Evolutionary conservation across 768 basidiomycete species (phyloP).

Genomic region (Kwoniella newhampshirensis): DNA sequence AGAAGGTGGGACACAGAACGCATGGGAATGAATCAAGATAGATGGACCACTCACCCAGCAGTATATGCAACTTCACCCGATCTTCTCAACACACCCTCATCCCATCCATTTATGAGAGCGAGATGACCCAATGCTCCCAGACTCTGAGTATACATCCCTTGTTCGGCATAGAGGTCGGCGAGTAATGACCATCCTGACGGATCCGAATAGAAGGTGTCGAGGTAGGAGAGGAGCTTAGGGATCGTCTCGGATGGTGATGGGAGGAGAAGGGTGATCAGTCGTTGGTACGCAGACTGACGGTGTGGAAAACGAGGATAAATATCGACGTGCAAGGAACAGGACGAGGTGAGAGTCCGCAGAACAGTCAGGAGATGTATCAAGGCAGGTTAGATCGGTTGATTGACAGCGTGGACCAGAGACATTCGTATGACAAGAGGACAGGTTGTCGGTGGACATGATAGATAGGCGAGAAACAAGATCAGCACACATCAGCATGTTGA

Average conservation of each 20-base stretch:
- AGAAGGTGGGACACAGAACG: background rate
- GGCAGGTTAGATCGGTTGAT: too few relatives aligned
- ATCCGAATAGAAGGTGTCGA: constrained; percentile 54
- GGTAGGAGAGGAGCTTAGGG: constrained; percentile 46
- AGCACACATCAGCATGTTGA: background rate
- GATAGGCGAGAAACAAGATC: background rate
- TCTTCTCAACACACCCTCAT: constrained; percentile 31
- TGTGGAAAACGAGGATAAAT: background rate
- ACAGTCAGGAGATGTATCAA: too few relatives aligned
- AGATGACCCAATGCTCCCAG: constrained; percentile 42
- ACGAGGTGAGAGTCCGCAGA: too few relatives aligned
- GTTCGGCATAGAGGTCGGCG: constrained; percentile 50
- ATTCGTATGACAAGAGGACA: too few relatives aligned
- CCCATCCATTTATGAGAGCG: constrained; percentile 43
- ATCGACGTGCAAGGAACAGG: too few relatives aligned
- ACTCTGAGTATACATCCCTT: constrained; percentile 40
- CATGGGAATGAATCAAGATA: background rate
- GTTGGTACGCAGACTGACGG: constrained; percentile 49
- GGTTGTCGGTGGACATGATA: too few relatives aligned
- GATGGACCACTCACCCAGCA: constrained; percentile 33
- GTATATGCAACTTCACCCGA: constrained; percentile 46
- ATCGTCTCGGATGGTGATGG: constrained; percentile 25
- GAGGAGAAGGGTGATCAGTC: constrained; percentile 45
- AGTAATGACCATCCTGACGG: constrained; percentile 51
- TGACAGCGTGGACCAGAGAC: too few relatives aligned